A percentile compares a stretch with the other conserved stretches of the same genome.
phyloP scores from a whole-genome alignment of 257 asterid genomes.

The Linaria vulgaris region DNA sequence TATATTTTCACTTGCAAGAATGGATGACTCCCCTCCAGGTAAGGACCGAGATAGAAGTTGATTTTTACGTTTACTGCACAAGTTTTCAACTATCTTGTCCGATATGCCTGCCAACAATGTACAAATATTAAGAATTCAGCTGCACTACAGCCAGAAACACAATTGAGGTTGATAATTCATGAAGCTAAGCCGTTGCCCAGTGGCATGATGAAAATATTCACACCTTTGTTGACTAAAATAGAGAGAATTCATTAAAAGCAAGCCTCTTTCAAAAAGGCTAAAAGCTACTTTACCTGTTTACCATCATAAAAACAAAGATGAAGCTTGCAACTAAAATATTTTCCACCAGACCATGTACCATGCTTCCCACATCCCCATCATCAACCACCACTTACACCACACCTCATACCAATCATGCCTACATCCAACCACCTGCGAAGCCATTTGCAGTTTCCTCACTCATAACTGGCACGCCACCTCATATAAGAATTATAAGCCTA shows the following conservation, averaged over 20 bases:
- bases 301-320: conserved; percentile 5
- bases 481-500: too few relatives aligned
- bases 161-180: neutral
- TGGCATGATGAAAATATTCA: neutral
- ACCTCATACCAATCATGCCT: neutral
- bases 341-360: neutral
- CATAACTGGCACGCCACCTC: neutral
- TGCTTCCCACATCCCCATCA: neutral
- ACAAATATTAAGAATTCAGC: conserved; percentile 22
- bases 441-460: neutral
- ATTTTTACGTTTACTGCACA: conserved; percentile 79
- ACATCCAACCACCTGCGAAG: neutral
- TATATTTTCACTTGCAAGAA: conserved; percentile 61
- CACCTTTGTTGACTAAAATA: neutral
- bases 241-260: conserved; percentile 1
- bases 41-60: conserved; percentile 63
- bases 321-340: neutral
- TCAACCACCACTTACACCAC: neutral
- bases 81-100: conserved; percentile 87
- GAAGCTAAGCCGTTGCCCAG: neutral
- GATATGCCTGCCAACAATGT: conserved; percentile 65
- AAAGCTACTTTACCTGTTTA: conserved; percentile 7
- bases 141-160: conserved; percentile 8
- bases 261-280: neutral
- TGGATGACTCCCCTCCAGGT: conserved; percentile 64